Evolutionary conservation across 805 yeast genomes (phyloP).

Genomic region (Wickerhamiella lipophila): DNA sequence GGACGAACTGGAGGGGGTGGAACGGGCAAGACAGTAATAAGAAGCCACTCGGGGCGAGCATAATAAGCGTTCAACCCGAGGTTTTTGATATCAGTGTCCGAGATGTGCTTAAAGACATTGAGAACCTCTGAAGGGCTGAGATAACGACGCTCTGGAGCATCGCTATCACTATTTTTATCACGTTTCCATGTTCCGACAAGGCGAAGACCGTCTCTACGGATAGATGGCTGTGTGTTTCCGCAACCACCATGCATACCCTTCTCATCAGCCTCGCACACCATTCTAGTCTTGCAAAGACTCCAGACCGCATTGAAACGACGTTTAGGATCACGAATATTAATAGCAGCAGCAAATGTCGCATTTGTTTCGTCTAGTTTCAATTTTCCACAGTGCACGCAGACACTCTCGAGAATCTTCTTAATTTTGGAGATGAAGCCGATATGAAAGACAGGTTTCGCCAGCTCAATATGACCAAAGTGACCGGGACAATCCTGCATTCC

Average conservation of each 20-base stretch:
- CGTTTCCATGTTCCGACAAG: conserved; percentile 98
- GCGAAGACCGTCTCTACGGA: conserved; percentile 90
- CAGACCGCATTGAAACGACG: conserved; percentile 95
- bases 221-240: conserved; percentile 91
- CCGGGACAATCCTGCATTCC: conserved; percentile 99
- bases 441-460: conserved; percentile 97
- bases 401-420: conserved; percentile 89
- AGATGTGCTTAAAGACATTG: conserved; percentile 83
- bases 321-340: conserved; percentile 83
- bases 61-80: conserved; percentile 90
- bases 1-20: conserved; percentile 99
- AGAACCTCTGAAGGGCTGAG: conserved; percentile 80
- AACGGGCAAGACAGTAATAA: conserved; percentile 93
- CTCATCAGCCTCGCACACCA: conserved; percentile 85
- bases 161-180: conserved; percentile 69
- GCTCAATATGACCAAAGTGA: conserved; percentile 96
- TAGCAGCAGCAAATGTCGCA: conserved; percentile 73
- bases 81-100: conserved; percentile 64
- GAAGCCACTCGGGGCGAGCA: conserved; percentile 98
- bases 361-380: conserved; percentile 73
- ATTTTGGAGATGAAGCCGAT: conserved; percentile 84
- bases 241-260: conserved; percentile 72
- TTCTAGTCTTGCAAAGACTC: conserved; percentile 80
- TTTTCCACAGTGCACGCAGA: conserved; percentile 98
- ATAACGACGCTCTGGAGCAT: conserved; percentile 83